Percentiles rank a stretch among this genome's conserved stretches.
phyloP scores from a whole-genome alignment of 2,329 filamentous ascomycete species.

The Elsinoe australis region DNA sequence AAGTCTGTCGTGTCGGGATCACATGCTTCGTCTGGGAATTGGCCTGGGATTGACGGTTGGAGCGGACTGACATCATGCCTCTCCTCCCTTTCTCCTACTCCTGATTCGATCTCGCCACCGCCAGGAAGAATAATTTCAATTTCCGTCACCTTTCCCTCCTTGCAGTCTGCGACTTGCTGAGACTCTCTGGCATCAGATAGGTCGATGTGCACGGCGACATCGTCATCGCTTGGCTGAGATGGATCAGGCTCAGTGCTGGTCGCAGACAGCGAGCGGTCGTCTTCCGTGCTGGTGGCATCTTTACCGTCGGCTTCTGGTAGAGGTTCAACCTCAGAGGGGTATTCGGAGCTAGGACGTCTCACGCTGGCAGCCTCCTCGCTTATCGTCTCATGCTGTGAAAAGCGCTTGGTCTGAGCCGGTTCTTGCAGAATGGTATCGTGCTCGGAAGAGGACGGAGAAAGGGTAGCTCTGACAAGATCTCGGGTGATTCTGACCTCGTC shows the following conservation, averaged over 20 bases:
- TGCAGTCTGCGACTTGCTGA: no score
- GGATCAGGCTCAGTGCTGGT: conserved; percentile 27
- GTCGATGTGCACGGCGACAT: conserved; percentile 27
- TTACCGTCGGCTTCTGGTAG: no score
- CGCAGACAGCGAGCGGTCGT: no score
- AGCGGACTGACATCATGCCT: background rate
- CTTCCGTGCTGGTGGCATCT: no score
- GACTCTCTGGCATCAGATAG: background rate
- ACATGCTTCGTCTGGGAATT: conserved; percentile 13
- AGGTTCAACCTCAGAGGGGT: conserved; percentile 7
- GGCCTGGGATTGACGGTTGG: background rate
- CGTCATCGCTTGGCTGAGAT: no score
- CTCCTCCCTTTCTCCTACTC: background rate
- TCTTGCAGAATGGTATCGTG: conserved; percentile 18
- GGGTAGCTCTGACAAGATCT: conserved; percentile 31
- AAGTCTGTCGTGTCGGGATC: background rate
- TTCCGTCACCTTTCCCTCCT: background rate
- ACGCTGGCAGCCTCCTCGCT: conserved; percentile 3
- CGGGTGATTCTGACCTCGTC: conserved; percentile 29
- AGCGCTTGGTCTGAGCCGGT: conserved; percentile 15
- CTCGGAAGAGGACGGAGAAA: conserved; percentile 26
- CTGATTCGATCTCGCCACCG: background rate
- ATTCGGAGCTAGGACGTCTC: conserved; percentile 5
- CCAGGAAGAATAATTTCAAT: background rate
- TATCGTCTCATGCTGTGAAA: background rate